phyloP scores from a whole-genome alignment of 225 moss, liverwort and hornwort species.

The Lunularia cruciata region DNA sequence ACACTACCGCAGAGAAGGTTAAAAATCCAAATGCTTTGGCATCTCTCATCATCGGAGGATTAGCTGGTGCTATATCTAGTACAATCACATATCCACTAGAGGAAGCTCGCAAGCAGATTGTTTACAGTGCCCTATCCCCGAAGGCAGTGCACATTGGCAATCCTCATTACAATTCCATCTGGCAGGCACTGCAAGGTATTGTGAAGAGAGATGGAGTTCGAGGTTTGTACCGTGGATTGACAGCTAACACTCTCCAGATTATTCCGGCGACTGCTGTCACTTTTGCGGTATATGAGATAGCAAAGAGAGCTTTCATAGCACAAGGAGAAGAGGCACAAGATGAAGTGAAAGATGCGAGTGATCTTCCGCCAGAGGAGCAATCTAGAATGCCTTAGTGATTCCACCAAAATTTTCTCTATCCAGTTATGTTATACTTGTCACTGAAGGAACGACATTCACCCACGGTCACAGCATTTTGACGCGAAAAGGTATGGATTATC shows the following conservation, averaged over 20 bases:
- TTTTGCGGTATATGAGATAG: constrained; percentile 73
- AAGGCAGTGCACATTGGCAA: constrained; percentile 16
- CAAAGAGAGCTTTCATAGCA: constrained; percentile 76
- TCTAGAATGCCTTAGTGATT: constrained; percentile 7
- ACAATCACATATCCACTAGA: constrained; percentile 75
- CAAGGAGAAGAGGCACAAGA: constrained; percentile 62
- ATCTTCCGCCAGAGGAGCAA: constrained; percentile 21
- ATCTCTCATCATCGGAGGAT: constrained; percentile 63
- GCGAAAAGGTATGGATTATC: too few species aligned
- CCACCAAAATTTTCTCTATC: too few species aligned
- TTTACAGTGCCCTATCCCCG: constrained; percentile 56
- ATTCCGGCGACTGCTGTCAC: constrained; percentile 72
- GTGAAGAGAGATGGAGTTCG: constrained; percentile 46
- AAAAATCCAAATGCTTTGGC: constrained; percentile 46
- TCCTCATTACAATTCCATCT: constrained; percentile 54
- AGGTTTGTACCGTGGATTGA: constrained; percentile 71
- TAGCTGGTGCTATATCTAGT: constrained; percentile 65
- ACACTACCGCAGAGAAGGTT: constrained; percentile 19
- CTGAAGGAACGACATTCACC: too few species aligned
- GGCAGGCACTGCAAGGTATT: constrained; percentile 68
- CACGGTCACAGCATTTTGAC: too few species aligned
- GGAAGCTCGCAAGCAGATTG: constrained; percentile 64
- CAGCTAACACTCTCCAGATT: constrained; percentile 51
- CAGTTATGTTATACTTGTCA: too few species aligned
- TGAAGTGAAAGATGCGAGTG: constrained; percentile 54